Evolutionary conservation across 2,329 filamentous ascomycete species (phyloP).

Genomic region (Colletotrichum sp.): DNA sequence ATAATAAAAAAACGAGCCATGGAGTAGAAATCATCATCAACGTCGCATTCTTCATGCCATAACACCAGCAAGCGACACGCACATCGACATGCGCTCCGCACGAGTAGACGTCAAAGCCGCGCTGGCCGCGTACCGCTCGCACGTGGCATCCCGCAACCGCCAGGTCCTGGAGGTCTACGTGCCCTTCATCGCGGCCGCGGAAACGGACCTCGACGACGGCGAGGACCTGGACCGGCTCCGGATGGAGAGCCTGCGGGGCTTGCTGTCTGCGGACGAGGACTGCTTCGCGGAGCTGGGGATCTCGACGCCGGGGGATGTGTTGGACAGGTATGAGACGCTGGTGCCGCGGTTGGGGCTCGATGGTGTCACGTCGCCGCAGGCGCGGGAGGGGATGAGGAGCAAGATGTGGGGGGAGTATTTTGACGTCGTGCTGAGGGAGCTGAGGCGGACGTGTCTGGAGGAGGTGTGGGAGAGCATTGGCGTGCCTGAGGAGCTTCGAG

Average conservation of each 20-base stretch:
- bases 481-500: not conserved
- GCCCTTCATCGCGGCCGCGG: not conserved
- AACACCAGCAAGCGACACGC: not conserved
- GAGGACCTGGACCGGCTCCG: not conserved
- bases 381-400: not conserved
- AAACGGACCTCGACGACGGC: not conserved
- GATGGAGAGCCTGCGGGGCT: not conserved
- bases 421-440: not conserved
- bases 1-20: not conserved
- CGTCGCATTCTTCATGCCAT: not conserved
- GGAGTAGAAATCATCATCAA: not conserved
- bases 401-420: not conserved
- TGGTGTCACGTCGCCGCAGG: not conserved
- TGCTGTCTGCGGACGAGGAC: not conserved
- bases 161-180: not conserved
- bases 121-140: not conserved
- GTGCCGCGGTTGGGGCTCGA: not conserved
- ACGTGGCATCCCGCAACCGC: not conserved
- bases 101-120: not conserved
- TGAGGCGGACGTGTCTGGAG: not conserved
- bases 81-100: not conserved
- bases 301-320: not conserved
- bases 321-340: not conserved
- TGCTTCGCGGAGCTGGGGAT: not conserved
- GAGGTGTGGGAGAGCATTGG: not conserved